Evolutionary conservation across 495 filamentous ascomycete genomes (phyloP), one percentile per base, ranked within the genome.

Genomic region (Echria macrotheca): DNA sequence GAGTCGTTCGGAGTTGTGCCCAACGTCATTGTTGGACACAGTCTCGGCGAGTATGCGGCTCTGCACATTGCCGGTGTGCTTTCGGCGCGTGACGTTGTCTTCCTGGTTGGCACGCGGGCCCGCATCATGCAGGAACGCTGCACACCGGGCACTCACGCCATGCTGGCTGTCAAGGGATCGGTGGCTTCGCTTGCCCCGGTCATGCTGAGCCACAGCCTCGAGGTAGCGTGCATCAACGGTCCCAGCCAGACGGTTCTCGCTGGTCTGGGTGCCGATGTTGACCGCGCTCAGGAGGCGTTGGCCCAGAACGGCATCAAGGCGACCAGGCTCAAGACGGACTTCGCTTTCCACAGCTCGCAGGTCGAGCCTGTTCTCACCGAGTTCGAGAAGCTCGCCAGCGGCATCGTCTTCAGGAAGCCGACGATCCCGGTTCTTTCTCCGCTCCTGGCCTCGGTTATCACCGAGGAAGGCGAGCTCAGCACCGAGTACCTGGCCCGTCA

Each of bases 31-130:
- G 71, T 95, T 28, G 91, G 91, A 17, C 91, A 96, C 70, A 94
- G 88, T 61, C 55, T 80, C 9, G 90, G 90, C 49, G 90, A 96
- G 63, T 95, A 91, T 68, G 88, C 90, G 37, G 90, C 91, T 12
- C 71, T 95, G 1, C 76, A 91, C 57, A 81, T 84, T 29, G 81
- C 89, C 14, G 90, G 88, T 43, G 82, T 95, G 11, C 67, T 96
- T 7, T 86, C 84, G 7, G 84, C 80, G 24, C 80, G 78, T 52
- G 89, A 95, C 58, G 83, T 84, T 22, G 81, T 96, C 56, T 87
- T 84, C 56, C 74, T 95, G 6, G 85, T 89, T 42, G 90, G 89
- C 17, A 74, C 77, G 28, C 81, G 90, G 38, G 90, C 90, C 24
- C 74, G 81, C 53, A 72, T 95, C n/a, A 73, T 95, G 2, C 77